phyloP scores from a whole-genome alignment of 176 grass and related monocot genomes.

The Aegilops tauschii region DNA sequence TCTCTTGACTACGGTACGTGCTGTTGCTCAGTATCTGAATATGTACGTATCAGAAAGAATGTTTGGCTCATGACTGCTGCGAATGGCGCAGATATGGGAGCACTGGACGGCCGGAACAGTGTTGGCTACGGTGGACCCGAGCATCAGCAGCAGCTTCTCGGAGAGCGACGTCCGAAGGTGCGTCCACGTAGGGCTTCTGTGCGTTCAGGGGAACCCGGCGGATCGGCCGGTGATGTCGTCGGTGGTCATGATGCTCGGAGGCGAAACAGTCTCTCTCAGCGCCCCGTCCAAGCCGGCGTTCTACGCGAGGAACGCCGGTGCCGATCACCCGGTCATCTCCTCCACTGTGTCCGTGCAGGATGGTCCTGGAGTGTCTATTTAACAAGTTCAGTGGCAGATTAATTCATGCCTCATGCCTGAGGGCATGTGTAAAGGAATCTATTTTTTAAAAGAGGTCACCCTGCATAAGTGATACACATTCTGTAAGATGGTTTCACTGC shows the following conservation, averaged over 20 bases:
- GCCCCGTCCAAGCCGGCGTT: slow-evolving; percentile 4
- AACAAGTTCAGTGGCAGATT: neutral
- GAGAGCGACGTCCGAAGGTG: neutral
- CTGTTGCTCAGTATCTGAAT: neutral
- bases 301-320: neutral
- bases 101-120: slow-evolving; percentile 18
- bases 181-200: too few relatives aligned
- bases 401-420: too few relatives aligned
- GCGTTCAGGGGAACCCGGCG: too few relatives aligned
- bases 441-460: too few relatives aligned
- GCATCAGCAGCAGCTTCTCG: neutral
- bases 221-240: too few relatives aligned
- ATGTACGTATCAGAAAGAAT: neutral
- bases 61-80: neutral
- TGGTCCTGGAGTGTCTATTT: neutral
- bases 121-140: slow-evolving; percentile 4
- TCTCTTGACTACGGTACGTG: slow-evolving; percentile 31
- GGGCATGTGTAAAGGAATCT: too few relatives aligned
- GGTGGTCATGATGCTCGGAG: slow-evolving; percentile 10
- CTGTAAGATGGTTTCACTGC: too few relatives aligned
- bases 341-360: neutral
- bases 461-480: too few relatives aligned
- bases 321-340: neutral
- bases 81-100: slow-evolving; percentile 26
- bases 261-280: neutral